Base-by-base conservation (phyloP, 331 rosid species). In the Rhamnella rubrinervis region DNA sequence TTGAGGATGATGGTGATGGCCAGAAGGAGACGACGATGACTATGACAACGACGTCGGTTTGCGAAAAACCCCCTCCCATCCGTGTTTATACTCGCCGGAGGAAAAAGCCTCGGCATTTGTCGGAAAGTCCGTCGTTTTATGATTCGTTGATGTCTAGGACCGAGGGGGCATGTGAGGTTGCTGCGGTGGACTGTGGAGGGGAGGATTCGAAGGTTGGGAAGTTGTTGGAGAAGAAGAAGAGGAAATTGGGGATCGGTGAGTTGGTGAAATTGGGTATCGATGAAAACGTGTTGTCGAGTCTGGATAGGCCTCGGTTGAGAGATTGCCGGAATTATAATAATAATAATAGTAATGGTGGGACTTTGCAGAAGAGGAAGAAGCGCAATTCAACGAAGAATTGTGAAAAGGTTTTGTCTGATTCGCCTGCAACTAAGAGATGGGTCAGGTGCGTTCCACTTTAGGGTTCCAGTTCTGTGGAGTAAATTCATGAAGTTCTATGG, bases 391-490 rank as follows among this genome's bases (percentile, higher is more conserved):
- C 46, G 61, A 86, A 59, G 52, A 82, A 82, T 67, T 51, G 58
- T 9, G 83, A 81, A 3, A 90, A 77, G 69, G 11, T 67, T 41
- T 21, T 75, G 44, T 68, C 83, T 15, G 92, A 87, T 49, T 81
- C 88, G 25, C 81, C 84, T 55, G 11, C 84, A 5, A 71, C 77
- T 21, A 93, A 85, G 90, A 81, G 82, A 89, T 95, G 99, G 99
- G 86, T 86, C 63, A 76, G 83, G 99, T 95, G 77, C 72, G 73
- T 75, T 15, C 55, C 31, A 16, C 19, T 65, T 37, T 62, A 44
- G 76, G 55, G 67, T 72, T 82, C 40, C 16, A 49, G 31, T 63
- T 70, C 7, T 55, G 25, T 28, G 58, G 28, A 65, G 16, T 1
- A 20, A 19, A 17, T 31, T 50, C 11, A 17, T 37, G 23, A 21